Evolutionary conservation across 192 early-diverging fungal species (phyloP), one percentile per base, ranked within the genome.

Genomic region (Neocallimastix lanati): DNA sequence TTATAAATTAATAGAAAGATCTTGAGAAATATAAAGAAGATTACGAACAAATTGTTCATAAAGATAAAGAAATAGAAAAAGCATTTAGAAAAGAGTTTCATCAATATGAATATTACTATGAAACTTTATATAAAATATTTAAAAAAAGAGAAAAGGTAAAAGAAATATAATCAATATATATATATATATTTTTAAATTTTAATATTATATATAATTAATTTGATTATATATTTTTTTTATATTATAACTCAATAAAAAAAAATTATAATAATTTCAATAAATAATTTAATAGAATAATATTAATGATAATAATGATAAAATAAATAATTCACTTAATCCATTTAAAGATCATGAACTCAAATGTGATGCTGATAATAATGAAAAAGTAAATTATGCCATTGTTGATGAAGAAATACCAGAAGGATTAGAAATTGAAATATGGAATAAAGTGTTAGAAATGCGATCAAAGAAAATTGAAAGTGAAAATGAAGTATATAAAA

Each of bases 31-130:
- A 37, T 37, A 50, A 84, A n/a, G 90, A 91, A 33, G 89, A 89
- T 58, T 84, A 90, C 76, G 90, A 91, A 18, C 50, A 76, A 16
- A 82, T 84, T 14, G 29, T 84, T 9, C 84, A 84, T 77, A 78
- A 82, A 29, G 90, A 91, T 80, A 90, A 90, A 79, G 90, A 91
- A 36, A 84, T 91, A 29, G 90, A 91, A 18, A 84, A 85, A 78
- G 67, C 76, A 27, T 90, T 90, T 82, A 84, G 84, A 78, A 90
- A 88, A 78, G 90, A 91, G 77, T 90, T 90, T 77, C 78, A 80
- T 35, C 38, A 36, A 5, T 86, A 37, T 76, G 85, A 87, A 29
- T 79, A 84, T 27, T 85, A 82, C 38, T 88, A 83, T 77, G 90
- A 91, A 6, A 67, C 82, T 6, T 78, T 85, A 18, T 80, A 79